Evolutionary conservation across 2,329 filamentous ascomycete genomes (phyloP).

Genomic region (Eutypa lata): DNA sequence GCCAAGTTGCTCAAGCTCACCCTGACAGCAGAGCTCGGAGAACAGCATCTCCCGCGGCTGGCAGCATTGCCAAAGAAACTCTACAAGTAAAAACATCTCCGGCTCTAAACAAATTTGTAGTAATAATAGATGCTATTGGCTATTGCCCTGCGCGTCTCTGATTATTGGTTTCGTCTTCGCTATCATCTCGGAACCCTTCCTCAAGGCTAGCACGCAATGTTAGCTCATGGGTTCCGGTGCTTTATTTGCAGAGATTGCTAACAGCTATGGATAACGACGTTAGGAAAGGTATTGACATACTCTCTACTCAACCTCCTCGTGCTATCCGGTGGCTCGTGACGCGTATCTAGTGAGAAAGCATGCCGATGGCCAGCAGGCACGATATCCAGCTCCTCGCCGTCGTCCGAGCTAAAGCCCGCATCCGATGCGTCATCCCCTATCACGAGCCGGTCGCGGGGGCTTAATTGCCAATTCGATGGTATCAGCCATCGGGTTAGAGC

Average conservation of each 20-base stretch:
- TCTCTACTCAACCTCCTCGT: constrained; percentile 71
- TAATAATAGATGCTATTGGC: no score
- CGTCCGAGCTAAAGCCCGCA: constrained; percentile 58
- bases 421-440: constrained; percentile 39
- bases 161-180: constrained; percentile 53
- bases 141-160: constrained; percentile 4
- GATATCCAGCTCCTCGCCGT: constrained; percentile 67
- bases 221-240: constrained; percentile 8
- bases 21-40: no score
- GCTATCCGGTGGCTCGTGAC: constrained; percentile 41
- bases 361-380: constrained; percentile 49
- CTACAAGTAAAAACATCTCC: no score
- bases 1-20: no score
- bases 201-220: constrained; percentile 50
- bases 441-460: constrained; percentile 37
- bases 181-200: constrained; percentile 71
- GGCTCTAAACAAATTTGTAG: no score
- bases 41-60: no score
- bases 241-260: no score
- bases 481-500: constrained; percentile 37
- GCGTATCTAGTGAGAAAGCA: constrained; percentile 35
- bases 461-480: constrained; percentile 47
- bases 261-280: not conserved
- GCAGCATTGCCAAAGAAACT: no score
- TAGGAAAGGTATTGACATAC: constrained; percentile 34